Evolutionary conservation across 1,284 basidiomycete species (phyloP), one percentile per base, ranked within the genome.

Genomic region (Gymnopus androsaceus): DNA sequence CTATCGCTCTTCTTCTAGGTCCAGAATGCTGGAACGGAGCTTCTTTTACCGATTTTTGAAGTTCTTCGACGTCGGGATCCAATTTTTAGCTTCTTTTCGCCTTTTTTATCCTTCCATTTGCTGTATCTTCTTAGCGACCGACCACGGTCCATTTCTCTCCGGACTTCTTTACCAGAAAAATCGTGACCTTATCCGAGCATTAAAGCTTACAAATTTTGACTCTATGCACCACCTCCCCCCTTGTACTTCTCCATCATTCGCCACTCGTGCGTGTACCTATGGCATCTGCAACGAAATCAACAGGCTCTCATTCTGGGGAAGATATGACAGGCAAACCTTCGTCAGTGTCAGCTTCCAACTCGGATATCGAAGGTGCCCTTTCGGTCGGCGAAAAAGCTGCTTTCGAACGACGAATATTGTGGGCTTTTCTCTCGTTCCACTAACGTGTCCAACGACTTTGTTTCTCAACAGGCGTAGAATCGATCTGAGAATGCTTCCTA

Each of bases 401-500:
- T 17, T 44, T 54, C 25, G 60, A 61, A 38, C 40, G 50, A 42
- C 54, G 56, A 36, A 31, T 51, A 40, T 25, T 62, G 61, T 62
- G 19, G 27, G 54, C 50, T 15, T 8, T 36, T 23, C 7, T 42
- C 15, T 17, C 25, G 6, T 27, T 28, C 12, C 27, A 12, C 9
- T 14, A 19, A n/a, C 25, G 48, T 27, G 30, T 11, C 31, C 31
- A 12, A 25, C 3, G 23, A 5, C 7, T 7, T 27, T 38, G 27
- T 7, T 42, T 28, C 14, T 36, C 28, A 41, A 25, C 54, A 79
- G 78, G 51, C 75, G 74, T 41, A 69, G 68, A 41, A 67, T 78
- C 7, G 77, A 80, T 60, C 66, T 69, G 62, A 70, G 72, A 21
- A 60, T 79, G 52, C 68, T 78, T 7, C 77, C 77, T 38, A 62